Evolutionary conservation across 2,329 filamentous ascomycete genomes (phyloP).

Genomic region (Aaosphaeria pasadenensis): DNA sequence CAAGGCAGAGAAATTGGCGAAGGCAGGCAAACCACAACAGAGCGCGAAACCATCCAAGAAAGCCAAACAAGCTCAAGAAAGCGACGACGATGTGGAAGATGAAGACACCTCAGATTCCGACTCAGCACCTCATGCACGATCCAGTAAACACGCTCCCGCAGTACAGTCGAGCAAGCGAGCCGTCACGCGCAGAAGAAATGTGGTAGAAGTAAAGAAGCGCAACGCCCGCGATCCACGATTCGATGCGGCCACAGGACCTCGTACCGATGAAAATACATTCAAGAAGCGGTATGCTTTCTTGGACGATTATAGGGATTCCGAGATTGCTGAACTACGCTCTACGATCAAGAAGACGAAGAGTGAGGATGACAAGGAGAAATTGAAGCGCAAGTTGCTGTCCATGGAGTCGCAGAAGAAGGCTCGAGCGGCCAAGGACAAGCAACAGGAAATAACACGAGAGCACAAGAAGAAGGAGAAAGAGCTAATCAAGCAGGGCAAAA

Average conservation of each 20-base stretch:
- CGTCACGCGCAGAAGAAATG: conserved; percentile 76
- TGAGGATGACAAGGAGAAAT: conserved; percentile 59
- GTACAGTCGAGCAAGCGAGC: conserved; percentile 79
- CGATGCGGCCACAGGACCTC: conserved; percentile 59
- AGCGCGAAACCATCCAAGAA: conserved; percentile 13
- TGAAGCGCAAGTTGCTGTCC: conserved; percentile 71
- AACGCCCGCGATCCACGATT: conserved; percentile 80
- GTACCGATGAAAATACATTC: conserved; percentile 56
- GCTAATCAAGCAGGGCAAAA: conserved; percentile 81
- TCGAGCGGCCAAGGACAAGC: conserved; percentile 65
- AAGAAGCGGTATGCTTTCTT: conserved; percentile 82
- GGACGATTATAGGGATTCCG: conserved; percentile 78
- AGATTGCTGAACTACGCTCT: conserved; percentile 71
- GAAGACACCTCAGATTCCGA: conserved; percentile 30
- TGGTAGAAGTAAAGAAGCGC: conserved; percentile 62
- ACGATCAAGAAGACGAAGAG: conserved; percentile 68
- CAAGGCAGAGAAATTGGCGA: conserved; percentile 37
- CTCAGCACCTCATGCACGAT: conserved; percentile 43
- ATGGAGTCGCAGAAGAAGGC: conserved; percentile 78
- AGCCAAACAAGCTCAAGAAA: conserved; percentile 11
- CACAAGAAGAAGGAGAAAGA: conserved; percentile 84
- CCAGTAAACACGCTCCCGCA: conserved; percentile 85
- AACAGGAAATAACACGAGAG: conserved; percentile 66
- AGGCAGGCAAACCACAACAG: conserved; percentile 13
- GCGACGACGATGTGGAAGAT: conserved; percentile 26